Conservation (phyloP, 202 grass and related monocot species). For the Miscanthus sacchariflorus region DNA sequence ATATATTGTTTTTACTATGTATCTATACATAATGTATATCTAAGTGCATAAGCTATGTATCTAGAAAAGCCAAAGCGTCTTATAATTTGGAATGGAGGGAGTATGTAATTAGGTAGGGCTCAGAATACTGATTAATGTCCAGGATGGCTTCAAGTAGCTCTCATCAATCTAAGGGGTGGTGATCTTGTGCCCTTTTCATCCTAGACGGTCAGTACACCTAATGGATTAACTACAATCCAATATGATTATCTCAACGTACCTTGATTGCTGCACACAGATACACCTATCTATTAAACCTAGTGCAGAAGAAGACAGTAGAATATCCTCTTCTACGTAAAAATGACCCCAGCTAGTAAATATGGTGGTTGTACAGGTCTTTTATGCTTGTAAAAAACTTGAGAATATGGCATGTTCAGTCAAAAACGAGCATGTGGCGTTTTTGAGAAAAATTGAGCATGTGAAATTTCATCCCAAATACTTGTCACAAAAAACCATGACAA, state of each 20-base stretch:
- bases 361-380: neutral
- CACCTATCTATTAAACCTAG: neutral
- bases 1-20: neutral
- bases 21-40: neutral
- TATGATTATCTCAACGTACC: neutral
- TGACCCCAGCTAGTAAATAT: neutral
- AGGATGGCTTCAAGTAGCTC: constrained; percentile 8
- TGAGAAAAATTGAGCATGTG: neutral
- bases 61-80: neutral
- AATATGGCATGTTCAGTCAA: neutral
- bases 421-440: neutral
- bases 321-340: neutral
- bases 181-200: constrained; percentile 7
- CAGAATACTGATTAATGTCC: constrained; percentile 3
- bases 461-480: constrained; percentile 4
- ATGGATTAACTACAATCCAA: neutral
- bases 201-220: neutral
- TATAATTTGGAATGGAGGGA: neutral
- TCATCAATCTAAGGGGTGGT: constrained; percentile 6
- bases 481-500: neutral
- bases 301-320: neutral
- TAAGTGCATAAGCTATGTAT: neutral
- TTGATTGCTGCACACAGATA: neutral
- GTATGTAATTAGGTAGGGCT: constrained; percentile 2
- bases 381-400: neutral